Evolutionary conservation across 2,329 filamentous ascomycete genomes (phyloP), one percentile per base, ranked within the genome.

Genomic region (Podosphaera xanthii): DNA sequence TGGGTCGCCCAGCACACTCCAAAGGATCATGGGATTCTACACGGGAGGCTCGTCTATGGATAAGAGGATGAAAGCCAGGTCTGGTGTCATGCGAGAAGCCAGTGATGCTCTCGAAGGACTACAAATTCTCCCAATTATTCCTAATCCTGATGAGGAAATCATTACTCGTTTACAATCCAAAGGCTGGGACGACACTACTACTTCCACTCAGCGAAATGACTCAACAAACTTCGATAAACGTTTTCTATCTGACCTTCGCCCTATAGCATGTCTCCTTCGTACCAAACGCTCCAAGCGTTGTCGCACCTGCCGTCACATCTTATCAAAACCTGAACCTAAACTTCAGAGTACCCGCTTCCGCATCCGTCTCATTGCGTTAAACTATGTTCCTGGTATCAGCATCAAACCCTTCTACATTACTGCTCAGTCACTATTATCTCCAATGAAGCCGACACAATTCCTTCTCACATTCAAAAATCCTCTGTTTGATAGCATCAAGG

Each of bases 211-310:
- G 68, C 70, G 76, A 67, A 81, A 67, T 70, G 76, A 69, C 71
- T 71, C 80, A 69, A 67, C 71, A 12, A 62, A 65, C 52, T 52
- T 62, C 69, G 64, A 72, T 68, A 71, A 73, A 63, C 80, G 78
- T 5, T 90, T 92, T 68, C 72, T 80, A 1, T 78, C 83, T 58
- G 81, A 91, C 30, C 79, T 97, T 4, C 83, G 87, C 35, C 92
- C 92, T 0, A 78, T 90, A 12, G 84, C 90, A 0, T 84, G 86
- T 14, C 78, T 94, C 1, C 80, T 98, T 12, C 84, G 88, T 60
- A 94, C 91, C 0, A 96, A 96, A 69, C 85, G 91, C 44, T 89
- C 88, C 30, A 97, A 96, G 73, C 87, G 92, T 53, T 98, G 92
- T 71, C 85, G 87, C 57, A 79, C 84, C 9, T 98, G 92, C 72